phyloP scores from a whole-genome alignment of 371 early-diverging fungal genomes.

The Neoconidiobolus thromboides region DNA sequence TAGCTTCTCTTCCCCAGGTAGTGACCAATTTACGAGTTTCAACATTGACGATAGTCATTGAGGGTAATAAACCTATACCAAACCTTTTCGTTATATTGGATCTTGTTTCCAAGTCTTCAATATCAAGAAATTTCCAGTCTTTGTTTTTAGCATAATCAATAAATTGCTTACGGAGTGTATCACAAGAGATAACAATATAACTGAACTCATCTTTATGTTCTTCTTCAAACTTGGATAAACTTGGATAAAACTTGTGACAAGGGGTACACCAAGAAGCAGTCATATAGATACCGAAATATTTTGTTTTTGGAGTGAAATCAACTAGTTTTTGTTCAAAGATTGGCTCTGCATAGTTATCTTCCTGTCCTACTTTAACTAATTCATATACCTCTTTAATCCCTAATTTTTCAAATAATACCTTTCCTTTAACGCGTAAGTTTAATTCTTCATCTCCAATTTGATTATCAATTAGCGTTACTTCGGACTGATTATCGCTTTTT shows the following conservation, averaged over 20 bases:
- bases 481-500: too few relatives aligned
- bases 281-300: conserved; percentile 5
- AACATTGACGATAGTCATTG: neutral
- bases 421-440: neutral
- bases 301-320: neutral
- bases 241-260: conserved; percentile 4
- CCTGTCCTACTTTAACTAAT: neutral
- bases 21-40: conserved; percentile 1
- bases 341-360: conserved; percentile 1
- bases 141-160: neutral
- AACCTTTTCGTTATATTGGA: neutral
- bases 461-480: too few relatives aligned
- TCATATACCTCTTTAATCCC: neutral
- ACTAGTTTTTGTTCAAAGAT: neutral
- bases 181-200: neutral
- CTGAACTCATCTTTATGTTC: neutral
- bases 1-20: conserved; percentile 6
- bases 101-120: neutral
- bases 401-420: neutral
- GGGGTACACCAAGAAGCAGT: conserved; percentile 8
- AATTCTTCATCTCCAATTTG: too few relatives aligned
- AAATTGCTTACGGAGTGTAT: neutral
- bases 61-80: neutral
- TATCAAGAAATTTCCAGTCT: neutral
- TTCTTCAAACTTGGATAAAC: neutral